phyloP scores from a whole-genome alignment of 192 early-diverging fungal genomes.

The Diversispora eburnea region DNA sequence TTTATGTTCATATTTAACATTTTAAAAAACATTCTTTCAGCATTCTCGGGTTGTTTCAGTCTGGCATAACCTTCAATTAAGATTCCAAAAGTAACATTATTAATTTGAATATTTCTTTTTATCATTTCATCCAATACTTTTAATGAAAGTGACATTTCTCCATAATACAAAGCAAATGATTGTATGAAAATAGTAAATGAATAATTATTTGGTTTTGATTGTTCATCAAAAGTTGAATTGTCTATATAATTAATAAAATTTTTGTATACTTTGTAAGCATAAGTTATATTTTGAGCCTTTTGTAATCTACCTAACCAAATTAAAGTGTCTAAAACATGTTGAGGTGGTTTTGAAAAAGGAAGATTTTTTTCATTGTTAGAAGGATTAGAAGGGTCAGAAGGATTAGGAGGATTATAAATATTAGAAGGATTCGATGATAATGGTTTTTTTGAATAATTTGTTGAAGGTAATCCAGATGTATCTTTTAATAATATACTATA shows the following conservation, averaged over 20 bases:
- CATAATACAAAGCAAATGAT: constrained; percentile 31
- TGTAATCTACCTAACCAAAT: not conserved
- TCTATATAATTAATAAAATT: not conserved
- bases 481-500: constrained; percentile 1
- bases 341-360: not conserved
- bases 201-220: constrained; percentile 2
- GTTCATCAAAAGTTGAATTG: not conserved
- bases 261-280: not conserved
- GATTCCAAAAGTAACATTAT: constrained; percentile 30
- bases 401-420: too few relatives aligned
- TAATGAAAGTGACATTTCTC: constrained; percentile 28
- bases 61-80: constrained; percentile 40
- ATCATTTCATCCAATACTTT: constrained; percentile 37
- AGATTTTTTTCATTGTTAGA: not conserved
- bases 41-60: constrained; percentile 29
- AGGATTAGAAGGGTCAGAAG: not conserved
- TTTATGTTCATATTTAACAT: constrained; percentile 19
- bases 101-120: constrained; percentile 24
- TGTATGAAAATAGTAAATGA: constrained; percentile 39
- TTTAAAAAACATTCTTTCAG: constrained; percentile 27
- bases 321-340: not conserved
- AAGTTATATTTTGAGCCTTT: not conserved
- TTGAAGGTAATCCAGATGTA: not conserved
- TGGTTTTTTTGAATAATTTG: not conserved
- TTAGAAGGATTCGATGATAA: too few relatives aligned